Percentiles rank a stretch among this genome's conserved stretches.
These are phyloP conservation scores for Scleromitrula shiraiana DNA, from an alignment of 2,329 filamentous ascomycete genomes.

Conservation along the genomic window DNA sequence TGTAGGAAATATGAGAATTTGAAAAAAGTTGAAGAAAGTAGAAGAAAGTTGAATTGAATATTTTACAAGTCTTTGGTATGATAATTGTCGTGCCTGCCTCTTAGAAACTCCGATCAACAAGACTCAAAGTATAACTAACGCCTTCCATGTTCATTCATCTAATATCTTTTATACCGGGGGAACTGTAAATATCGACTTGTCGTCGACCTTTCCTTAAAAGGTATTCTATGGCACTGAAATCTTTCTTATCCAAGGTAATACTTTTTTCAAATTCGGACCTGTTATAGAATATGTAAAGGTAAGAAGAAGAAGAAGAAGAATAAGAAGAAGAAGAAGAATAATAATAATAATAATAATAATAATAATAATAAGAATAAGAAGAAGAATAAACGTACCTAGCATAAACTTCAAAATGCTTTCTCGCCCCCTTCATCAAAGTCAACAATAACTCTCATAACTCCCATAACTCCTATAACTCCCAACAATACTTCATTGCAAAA, in stretches of 20 bases:
- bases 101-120: not conserved
- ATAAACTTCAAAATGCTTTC: slow-evolving; percentile 55
- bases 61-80: not conserved
- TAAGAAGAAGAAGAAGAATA: not conserved
- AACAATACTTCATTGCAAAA: too few species aligned
- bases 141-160: slow-evolving; percentile 14
- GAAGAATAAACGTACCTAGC: slow-evolving; percentile 42
- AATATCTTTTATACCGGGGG: slow-evolving; percentile 58
- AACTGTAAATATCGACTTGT: slow-evolving; percentile 59
- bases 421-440: slow-evolving; percentile 38
- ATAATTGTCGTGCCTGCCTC: slow-evolving; percentile 11
- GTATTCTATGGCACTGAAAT: slow-evolving; percentile 63
- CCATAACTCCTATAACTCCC: not conserved
- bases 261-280: slow-evolving; percentile 71
- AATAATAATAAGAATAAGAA: not conserved
- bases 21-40: not conserved
- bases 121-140: not conserved
- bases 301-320: not conserved
- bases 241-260: slow-evolving; percentile 53
- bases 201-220: slow-evolving; percentile 56
- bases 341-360: not conserved
- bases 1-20: slow-evolving; percentile 17
- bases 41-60: not conserved
- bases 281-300: not conserved
- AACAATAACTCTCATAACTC: slow-evolving; percentile 11